Evolutionary conservation across 2,329 filamentous ascomycete species (phyloP).

Genomic region (Claviceps sp.): DNA sequence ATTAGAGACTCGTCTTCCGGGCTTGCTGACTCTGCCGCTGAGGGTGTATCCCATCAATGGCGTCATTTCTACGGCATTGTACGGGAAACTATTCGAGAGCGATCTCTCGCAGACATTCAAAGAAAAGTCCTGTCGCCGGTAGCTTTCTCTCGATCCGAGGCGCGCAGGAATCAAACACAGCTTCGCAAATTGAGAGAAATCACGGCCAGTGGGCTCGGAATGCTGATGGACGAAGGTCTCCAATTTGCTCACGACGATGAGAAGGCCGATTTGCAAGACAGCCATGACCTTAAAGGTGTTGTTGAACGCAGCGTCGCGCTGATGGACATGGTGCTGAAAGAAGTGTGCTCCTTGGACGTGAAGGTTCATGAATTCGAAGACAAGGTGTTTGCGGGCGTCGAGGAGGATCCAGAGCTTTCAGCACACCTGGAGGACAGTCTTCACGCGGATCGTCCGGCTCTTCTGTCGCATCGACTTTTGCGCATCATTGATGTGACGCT

Average conservation of each 20-base stretch:
- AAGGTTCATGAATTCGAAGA: constrained; percentile 52
- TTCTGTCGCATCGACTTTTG: constrained; percentile 54
- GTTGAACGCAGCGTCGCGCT: constrained; percentile 70
- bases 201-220: constrained; percentile 73
- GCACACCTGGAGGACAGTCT: constrained; percentile 34
- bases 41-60: constrained; percentile 40
- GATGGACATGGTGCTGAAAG: constrained; percentile 73
- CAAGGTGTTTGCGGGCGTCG: constrained; percentile 48
- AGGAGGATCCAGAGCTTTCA: constrained; percentile 45
- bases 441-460: constrained; percentile 35
- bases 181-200: constrained; percentile 63
- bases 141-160: constrained; percentile 60
- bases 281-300: constrained; percentile 50
- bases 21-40: constrained; percentile 21
- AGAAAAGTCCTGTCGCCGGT: constrained; percentile 65
- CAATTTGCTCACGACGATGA: constrained; percentile 51
- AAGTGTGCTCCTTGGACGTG: constrained; percentile 51
- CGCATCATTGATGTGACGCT: constrained; percentile 56
- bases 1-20: constrained; percentile 17
- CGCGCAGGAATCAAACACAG: constrained; percentile 56
- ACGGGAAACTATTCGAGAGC: constrained; percentile 58
- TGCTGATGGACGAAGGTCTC: constrained; percentile 76
- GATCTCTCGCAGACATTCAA: constrained; percentile 57
- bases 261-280: constrained; percentile 36
- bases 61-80: constrained; percentile 69